Evolutionary conservation across 106 monocot species (phyloP).

Genomic region (Dioscorea dumetorum): DNA sequence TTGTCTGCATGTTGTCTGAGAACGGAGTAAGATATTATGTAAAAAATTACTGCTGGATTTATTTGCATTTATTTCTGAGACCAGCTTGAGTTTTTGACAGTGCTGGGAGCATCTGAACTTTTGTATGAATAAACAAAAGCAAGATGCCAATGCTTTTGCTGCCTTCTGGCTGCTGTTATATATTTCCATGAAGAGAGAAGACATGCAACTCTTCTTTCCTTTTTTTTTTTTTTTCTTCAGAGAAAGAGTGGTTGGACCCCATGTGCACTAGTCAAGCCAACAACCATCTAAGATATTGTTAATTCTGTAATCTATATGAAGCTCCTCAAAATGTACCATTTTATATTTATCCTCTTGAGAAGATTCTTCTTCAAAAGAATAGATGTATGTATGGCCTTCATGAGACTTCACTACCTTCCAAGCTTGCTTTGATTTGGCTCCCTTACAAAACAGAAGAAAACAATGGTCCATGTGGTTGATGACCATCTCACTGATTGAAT

Average conservation of each 20-base stretch:
- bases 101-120: not conserved
- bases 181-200: not conserved
- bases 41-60: not conserved
- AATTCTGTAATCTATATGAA: not conserved
- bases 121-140: not conserved
- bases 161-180: not conserved
- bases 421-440: not conserved
- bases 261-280: not conserved
- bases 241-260: not conserved
- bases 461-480: not conserved
- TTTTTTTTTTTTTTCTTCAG: not conserved
- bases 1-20: not conserved
- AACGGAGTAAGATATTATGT: not conserved
- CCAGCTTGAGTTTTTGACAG: not conserved
- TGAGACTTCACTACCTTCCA: not conserved
- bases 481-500: not conserved
- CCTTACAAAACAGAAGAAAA: not conserved
- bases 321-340: not conserved
- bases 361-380: not conserved
- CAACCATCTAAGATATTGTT: not conserved
- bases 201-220: no score
- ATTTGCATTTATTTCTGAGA: not conserved
- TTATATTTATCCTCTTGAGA: not conserved
- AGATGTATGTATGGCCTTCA: not conserved
- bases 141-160: constrained; percentile 4